A percentile compares a stretch with the other conserved stretches of the same genome.
Conservation (phyloP, 768 basidiomycete genomes). For the Coprinellus micaceus region DNA sequence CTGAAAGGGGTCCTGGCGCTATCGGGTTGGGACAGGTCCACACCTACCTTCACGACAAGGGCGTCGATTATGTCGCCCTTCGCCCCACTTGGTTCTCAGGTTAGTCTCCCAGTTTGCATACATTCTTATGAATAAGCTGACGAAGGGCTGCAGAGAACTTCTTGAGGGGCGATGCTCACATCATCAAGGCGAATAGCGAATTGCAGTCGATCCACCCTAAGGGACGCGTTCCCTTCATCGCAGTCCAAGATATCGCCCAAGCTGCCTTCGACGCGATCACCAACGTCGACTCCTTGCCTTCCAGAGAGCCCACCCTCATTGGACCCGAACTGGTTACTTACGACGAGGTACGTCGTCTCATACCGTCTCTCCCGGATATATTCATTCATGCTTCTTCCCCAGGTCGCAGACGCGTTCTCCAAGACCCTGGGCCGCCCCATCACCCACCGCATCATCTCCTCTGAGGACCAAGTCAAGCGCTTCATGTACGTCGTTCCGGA, state of each 20-base stretch:
- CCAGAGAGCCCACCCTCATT: slow-evolving; percentile 20
- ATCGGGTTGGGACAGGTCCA: slow-evolving; percentile 30
- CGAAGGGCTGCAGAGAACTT: neutral
- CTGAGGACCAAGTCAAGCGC: slow-evolving; percentile 11
- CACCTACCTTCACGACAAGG: slow-evolving; percentile 29
- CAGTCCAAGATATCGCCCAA: slow-evolving; percentile 25
- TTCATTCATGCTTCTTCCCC: no score
- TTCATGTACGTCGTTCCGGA: slow-evolving; percentile 14
- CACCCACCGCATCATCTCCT: slow-evolving; percentile 14
- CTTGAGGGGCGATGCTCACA: neutral
- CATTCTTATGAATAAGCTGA: neutral
- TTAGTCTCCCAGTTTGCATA: slow-evolving; percentile 8
- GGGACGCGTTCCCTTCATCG: slow-evolving; percentile 25
- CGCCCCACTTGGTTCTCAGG: slow-evolving; percentile 39
- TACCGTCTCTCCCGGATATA: neutral
- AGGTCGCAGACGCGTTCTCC: slow-evolving; percentile 21
- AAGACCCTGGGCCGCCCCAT: slow-evolving; percentile 20
- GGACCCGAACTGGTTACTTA: slow-evolving; percentile 28
- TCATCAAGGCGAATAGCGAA: neutral
- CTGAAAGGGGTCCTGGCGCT: neutral
- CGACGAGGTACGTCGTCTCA: slow-evolving; percentile 18
- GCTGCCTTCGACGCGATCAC: slow-evolving; percentile 23
- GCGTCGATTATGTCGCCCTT: slow-evolving; percentile 31
- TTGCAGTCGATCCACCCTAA: slow-evolving; percentile 26
- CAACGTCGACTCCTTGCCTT: slow-evolving; percentile 9